A percentile compares a stretch with the other conserved stretches of the same genome.
phyloP scores from a whole-genome alignment of 2,329 filamentous ascomycete species.

The Diaporthe vaccinii region DNA sequence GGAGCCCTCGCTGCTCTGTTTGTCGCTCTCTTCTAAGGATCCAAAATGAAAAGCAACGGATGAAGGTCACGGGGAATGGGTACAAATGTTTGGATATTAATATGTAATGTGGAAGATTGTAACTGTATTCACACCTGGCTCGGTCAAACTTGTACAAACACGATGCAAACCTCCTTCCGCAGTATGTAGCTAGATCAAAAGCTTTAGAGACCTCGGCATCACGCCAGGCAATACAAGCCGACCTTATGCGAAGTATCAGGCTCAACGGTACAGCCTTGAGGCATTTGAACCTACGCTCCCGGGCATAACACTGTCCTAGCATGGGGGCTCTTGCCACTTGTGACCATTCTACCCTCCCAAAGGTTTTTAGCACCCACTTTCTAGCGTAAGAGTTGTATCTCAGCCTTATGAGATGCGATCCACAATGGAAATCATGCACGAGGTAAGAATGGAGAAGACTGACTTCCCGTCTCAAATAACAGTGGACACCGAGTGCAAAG shows the following conservation, averaged over 20 bases:
- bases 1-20: slow-evolving; percentile 27
- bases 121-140: slow-evolving; percentile 16
- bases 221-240: not conserved
- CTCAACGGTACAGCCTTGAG: too few species aligned
- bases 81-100: slow-evolving; percentile 17
- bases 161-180: not conserved
- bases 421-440: too few species aligned
- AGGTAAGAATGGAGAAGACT: not conserved
- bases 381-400: not conserved
- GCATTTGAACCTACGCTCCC: not conserved
- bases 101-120: slow-evolving; percentile 27
- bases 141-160: slow-evolving; percentile 18
- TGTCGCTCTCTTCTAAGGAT: slow-evolving; percentile 22
- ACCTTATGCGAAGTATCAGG: not conserved
- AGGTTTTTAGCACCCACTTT: not conserved
- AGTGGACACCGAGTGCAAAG: not conserved
- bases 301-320: not conserved
- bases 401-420: not conserved
- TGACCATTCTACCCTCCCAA: not conserved
- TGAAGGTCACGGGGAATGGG: not conserved
- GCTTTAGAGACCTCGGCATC: not conserved
- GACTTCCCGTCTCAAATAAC: not conserved
- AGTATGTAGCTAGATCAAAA: not conserved
- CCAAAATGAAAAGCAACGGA: not conserved
- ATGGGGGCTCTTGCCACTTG: not conserved